Base-by-base conservation (phyloP, 1,284 basidiomycete species). In the Mycena sp. region DNA sequence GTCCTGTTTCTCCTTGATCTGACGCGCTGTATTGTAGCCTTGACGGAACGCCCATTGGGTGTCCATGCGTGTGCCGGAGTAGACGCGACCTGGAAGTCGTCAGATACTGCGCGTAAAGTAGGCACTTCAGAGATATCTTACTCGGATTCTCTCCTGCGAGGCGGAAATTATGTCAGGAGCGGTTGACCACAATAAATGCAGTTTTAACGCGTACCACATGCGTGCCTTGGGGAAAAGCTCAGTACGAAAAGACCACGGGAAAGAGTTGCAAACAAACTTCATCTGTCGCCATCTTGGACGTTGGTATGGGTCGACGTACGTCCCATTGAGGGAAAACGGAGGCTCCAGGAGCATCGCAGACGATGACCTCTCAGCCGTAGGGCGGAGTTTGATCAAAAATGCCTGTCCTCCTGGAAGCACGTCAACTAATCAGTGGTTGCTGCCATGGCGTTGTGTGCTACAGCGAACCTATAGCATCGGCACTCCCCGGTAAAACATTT, bases 1-100 rank as follows among this genome's bases (percentile, higher is more conserved):
- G 70, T 93, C 90, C 69, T 94, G 92, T 54, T 78, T 76, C 21
- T 83, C 78, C 72, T 87, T 89, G 65, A 94, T 79, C 68, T 84
- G 78, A 21, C 85, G 82, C 3, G 91, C 92, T 40, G 85, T 82
- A 48, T 86, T 81, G 72, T 93, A 93, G 58, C 70, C 84, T 71
- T 83, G 68, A 52, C 87, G 81, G 73, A 87, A 85, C 11, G 85
- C 80, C 87, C 87, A 89, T 29, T 85, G 80, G 3, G 83, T 83
- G 71, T 89, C 87, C 87, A 88, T 88, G 35, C 82, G 75, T 26
- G 80, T 80, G 26, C 76, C 79, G 48, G 73, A 74, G 64, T 82
- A 82, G 11, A 78, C 75, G 41, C 77, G 72, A 59, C 77, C 77
- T 78, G 40, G 6, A 38, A 25, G 7, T 21, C 14, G 19, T 45